A percentile compares a stretch with the other conserved stretches of the same genome.
phyloP scores from a whole-genome alignment of 2,329 filamentous ascomycete species.

The Colletotrichum acutatum region DNA sequence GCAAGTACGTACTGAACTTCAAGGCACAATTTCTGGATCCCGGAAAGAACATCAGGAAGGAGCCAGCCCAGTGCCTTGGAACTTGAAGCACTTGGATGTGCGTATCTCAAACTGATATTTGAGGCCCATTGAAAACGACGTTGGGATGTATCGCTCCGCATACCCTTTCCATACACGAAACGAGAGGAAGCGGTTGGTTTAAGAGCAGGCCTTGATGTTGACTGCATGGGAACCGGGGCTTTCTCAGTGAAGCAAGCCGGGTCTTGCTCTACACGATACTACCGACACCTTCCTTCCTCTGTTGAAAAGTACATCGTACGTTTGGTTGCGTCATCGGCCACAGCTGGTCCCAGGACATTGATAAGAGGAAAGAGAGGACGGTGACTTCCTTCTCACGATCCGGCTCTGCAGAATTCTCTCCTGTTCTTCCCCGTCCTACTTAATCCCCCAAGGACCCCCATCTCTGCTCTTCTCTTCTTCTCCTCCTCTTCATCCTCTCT shows the following conservation, averaged over 20 bases:
- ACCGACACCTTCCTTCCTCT: not conserved
- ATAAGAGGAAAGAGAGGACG: not conserved
- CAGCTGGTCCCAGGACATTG: not conserved
- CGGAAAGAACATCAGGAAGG: not conserved
- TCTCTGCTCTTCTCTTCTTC: not conserved
- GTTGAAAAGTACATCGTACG: not conserved
- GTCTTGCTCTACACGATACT: not conserved
- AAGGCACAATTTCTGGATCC: not conserved
- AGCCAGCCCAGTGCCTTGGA: not conserved
- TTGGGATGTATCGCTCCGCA: not conserved
- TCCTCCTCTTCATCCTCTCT: constrained; percentile 1
- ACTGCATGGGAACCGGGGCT: not conserved
- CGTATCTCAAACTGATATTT: too few relatives aligned
- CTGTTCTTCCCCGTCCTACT: not conserved
- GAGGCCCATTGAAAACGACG: too few relatives aligned
- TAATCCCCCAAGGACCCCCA: not conserved
- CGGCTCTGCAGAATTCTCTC: not conserved
- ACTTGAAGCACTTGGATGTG: not conserved
- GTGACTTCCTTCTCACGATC: not conserved
- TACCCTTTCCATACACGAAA: not conserved
- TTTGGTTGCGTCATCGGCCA: not conserved
- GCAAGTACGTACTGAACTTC: not conserved
- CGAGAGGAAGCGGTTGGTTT: not conserved
- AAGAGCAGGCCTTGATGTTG: not conserved
- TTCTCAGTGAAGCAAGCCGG: not conserved